Evolutionary conservation across 2,329 filamentous ascomycete species (phyloP), one percentile per base, ranked within the genome.

Genomic region (Talaromyces sp.): DNA sequence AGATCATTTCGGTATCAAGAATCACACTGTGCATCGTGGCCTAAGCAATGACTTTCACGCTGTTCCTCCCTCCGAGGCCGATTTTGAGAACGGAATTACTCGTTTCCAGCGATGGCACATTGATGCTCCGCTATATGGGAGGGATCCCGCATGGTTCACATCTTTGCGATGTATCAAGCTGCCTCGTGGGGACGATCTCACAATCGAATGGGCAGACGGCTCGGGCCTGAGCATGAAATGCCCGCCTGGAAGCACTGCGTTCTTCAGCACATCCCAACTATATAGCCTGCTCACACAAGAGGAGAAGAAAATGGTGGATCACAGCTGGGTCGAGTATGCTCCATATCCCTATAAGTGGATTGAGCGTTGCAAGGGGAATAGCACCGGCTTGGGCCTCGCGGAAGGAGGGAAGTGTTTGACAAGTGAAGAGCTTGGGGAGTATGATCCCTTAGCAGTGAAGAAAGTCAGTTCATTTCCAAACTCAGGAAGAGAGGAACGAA

Each of bases 71-170:
- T 56, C 66, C 0, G 56, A 64, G 5, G 67, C 68, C 1, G 71
- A 76, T 4, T 78, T 78, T 57, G 62, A 69, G 1, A 62, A 66
- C 5, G 77, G 77, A 9, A 69, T 76, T 43, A 78, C 75, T 0
- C 74, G 77, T 17, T 79, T 79, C 59, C 77, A 79, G 48, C 67
- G 75, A 25, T 80, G 77, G 77, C 77, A 80, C 59, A 76, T 79
- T n/a, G 77, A 80, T 59, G 78, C 75, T 7, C 75, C 77, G 1
- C 67, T 78, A 1, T 78, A 77, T 60, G 72, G 62, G 2, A 68
- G 71, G 5, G 71, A 78, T 28, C 75, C 75, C 0, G 71, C 75
- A 1, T 74, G 70, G 69, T 77, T 77, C 62, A 78, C 75, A 5
- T 75, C 74, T 2, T 67, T 78, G 3, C 73, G 75, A 5, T 72